A percentile compares a stretch with the other conserved stretches of the same genome.
Conservation (phyloP, 179 eudicot species). For the Camellia oleifera region DNA sequence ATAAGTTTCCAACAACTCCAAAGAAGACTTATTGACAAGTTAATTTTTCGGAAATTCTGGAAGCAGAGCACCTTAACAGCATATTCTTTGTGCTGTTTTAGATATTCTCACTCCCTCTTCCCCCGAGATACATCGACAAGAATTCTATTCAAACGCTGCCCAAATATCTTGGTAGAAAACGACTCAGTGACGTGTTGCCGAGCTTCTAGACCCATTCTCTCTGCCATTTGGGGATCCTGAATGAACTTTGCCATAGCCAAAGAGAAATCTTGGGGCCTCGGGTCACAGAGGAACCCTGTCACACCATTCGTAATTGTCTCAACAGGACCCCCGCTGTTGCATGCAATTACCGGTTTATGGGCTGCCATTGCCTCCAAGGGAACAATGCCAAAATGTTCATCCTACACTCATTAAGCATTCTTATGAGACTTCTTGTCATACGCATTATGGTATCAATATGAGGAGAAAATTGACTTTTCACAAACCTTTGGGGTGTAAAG, state of each 20-base stretch:
- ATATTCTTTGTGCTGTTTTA: neutral
- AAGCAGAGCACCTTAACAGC: neutral
- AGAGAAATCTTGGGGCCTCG: constrained; percentile 66
- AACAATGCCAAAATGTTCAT: constrained; percentile 95
- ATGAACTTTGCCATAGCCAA: constrained; percentile 64
- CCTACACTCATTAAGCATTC: constrained; percentile 33
- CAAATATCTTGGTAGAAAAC: constrained; percentile 81
- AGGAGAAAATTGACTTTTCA: neutral
- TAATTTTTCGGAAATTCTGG: neutral
- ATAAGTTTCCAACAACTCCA: too few species aligned
- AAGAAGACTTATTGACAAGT: too few species aligned
- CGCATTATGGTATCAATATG: neutral
- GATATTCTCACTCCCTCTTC: constrained; percentile 30
- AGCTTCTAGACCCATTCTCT: constrained; percentile 74
- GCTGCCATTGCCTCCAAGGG: constrained; percentile 99
- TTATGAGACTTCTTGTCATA: neutral
- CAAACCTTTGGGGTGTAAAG: neutral
- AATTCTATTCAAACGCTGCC: constrained; percentile 42
- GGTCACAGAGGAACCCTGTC: constrained; percentile 86
- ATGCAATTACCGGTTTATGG: constrained; percentile 82
- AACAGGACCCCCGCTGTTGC: constrained; percentile 91
- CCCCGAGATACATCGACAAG: constrained; percentile 32
- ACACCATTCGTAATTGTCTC: constrained; percentile 66
- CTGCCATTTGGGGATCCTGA: constrained; percentile 52
- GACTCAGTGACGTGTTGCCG: constrained; percentile 65